Evolutionary conservation across 306 rosid genomes (phyloP), one percentile per base, ranked within the genome.

Genomic region (Vigna angularis): DNA sequence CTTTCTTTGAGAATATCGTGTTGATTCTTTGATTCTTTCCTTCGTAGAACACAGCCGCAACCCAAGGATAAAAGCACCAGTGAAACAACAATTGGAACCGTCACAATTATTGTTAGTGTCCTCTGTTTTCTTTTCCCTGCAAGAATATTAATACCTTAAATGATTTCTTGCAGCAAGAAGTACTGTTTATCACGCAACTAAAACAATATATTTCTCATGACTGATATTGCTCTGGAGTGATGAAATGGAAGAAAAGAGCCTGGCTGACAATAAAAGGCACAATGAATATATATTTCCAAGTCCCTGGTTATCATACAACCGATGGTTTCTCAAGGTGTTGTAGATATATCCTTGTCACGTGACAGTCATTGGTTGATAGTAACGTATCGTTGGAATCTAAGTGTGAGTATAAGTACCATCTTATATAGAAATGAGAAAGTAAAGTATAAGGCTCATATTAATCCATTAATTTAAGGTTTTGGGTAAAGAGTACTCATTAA

Each of bases 1-100:
- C 77, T 83, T 83, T 83, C 87, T 80, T 76, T 76, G 76, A 84
- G 85, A 72, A 72, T 80, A 72, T 71, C 87, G 42, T 57, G 79
- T 32, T 55, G 82, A 52, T 42, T 80, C 76, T 71, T 80, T 71
- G 73, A 50, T 75, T 40, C 45, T 71, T 57, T 70, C 71, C 79
- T 71, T 36, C 32, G 12, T 49, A 64, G 68, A 70, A 84, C 64
- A 40, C 40, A 79, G 63, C 58, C 26, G 47, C 48, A 64, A 15
- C 87, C 76, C 56, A 71, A 64, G 28, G 63, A 59, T 71, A 80
- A 11, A 56, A 84, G 63, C 72, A 57, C 56, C 69, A 71, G 40
- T 49, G 63, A 72, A 58, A 66, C 75, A 22, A 53, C 59, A 57
- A 18, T 49, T 40, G 84, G 48, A 77, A 44, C 30, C 16, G 76